These are phyloP conservation scores for Leptographium galeiforme DNA, from an alignment of 2,329 filamentous ascomycete species.

Conservation along the genomic window DNA sequence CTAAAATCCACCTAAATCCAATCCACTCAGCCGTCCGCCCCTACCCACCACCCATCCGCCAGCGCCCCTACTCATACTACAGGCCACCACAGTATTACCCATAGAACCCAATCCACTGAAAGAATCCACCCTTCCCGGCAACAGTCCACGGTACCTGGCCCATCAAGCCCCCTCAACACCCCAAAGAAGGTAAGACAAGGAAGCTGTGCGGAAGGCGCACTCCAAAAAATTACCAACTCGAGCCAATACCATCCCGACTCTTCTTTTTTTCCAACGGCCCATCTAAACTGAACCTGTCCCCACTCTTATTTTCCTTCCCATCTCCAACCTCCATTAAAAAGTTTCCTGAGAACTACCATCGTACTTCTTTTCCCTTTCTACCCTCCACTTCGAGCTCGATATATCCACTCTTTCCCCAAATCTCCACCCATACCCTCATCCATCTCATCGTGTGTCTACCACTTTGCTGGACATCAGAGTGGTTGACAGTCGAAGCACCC, in stretches of 20 bases:
- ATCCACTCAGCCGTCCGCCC: constrained; percentile 5
- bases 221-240: neutral
- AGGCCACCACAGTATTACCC: constrained; percentile 8
- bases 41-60: constrained; percentile 7
- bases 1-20: constrained; percentile 1
- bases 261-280: constrained; percentile 3
- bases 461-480: constrained; percentile 4
- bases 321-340: constrained; percentile 3
- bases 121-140: constrained; percentile 11
- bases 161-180: neutral
- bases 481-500: constrained; percentile 3
- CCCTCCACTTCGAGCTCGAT: constrained; percentile 11
- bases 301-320: neutral
- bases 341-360: constrained; percentile 2
- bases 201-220: neutral
- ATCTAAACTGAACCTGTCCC: neutral
- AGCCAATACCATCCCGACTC: neutral
- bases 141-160: constrained; percentile 13
- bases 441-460: constrained; percentile 5
- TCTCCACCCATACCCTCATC: constrained; percentile 11
- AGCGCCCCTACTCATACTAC: constrained; percentile 3
- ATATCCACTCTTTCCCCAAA: constrained; percentile 12
- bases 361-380: constrained; percentile 9
- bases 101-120: constrained; percentile 7
- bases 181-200: constrained; percentile 6